Conservation (phyloP, 2,329 filamentous ascomycete genomes). For the Hymenoscyphus linearis region DNA sequence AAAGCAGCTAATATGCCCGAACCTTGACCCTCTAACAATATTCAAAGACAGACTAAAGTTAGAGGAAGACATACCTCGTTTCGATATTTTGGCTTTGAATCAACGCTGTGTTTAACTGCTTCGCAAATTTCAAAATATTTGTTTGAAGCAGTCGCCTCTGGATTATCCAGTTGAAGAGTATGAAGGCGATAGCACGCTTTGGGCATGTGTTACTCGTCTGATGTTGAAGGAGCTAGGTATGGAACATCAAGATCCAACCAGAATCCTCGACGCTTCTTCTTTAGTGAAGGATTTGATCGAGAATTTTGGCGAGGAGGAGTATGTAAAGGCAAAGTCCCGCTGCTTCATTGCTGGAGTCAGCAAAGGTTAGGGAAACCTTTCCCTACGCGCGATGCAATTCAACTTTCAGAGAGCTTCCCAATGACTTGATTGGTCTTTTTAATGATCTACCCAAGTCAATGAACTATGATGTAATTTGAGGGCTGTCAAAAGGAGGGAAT, state of each 20-base stretch:
- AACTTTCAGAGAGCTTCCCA: neutral
- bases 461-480: too few species aligned
- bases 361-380: neutral
- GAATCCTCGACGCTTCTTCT: neutral
- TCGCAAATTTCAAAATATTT: neutral
- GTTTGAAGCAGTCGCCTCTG: constrained; percentile 5
- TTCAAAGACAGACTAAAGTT: neutral
- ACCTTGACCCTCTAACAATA: neutral
- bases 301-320: neutral
- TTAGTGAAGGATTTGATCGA: neutral
- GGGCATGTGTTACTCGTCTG: constrained; percentile 1
- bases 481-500: too few species aligned
- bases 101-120: neutral
- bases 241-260: constrained; percentile 1
- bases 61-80: neutral
- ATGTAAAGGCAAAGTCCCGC: neutral
- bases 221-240: neutral
- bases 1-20: neutral
- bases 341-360: neutral
- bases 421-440: too few species aligned
- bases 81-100: neutral
- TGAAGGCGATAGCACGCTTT: neutral
- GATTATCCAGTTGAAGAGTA: constrained; percentile 4
- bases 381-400: neutral
- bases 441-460: too few species aligned